Evolutionary conservation across 257 asterid species (phyloP).

Genomic region (Gentiana dahurica): DNA sequence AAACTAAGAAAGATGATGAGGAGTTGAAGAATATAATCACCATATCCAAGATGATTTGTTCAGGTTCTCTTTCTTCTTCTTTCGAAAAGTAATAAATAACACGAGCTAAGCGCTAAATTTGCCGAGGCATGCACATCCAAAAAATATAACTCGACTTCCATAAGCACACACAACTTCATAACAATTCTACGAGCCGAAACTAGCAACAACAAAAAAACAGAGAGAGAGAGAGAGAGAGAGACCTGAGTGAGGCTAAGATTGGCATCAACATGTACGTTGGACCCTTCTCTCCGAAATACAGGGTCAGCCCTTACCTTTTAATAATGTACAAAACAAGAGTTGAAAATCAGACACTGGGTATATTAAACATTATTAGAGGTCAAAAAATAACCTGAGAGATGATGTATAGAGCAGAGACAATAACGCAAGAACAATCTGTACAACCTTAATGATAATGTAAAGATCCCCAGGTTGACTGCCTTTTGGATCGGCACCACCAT

Average conservation of each 20-base stretch:
- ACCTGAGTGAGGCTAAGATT: slow-evolving; percentile 88
- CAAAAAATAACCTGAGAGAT: background rate
- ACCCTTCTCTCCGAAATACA: slow-evolving; percentile 84
- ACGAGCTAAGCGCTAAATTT: too few relatives aligned
- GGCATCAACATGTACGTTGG: slow-evolving; percentile 88
- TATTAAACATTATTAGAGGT: background rate
- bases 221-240: background rate
- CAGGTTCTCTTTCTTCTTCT: too few relatives aligned
- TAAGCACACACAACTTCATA: too few relatives aligned
- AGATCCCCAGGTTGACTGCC: slow-evolving; percentile 90
- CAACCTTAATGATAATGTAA: slow-evolving; percentile 63
- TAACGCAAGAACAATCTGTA: background rate
- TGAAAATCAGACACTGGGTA: slow-evolving; percentile 2
- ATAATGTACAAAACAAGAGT: slow-evolving; percentile 4
- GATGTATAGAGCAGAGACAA: background rate
- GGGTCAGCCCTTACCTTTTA: slow-evolving; percentile 88
- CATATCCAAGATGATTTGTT: too few relatives aligned
- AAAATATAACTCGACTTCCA: too few relatives aligned
- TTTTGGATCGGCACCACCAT: slow-evolving; percentile 94
- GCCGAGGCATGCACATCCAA: too few relatives aligned
- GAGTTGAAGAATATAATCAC: too few relatives aligned
- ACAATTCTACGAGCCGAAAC: too few relatives aligned
- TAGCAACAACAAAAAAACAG: background rate
- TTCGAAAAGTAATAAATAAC: too few relatives aligned
- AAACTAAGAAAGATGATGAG: too few relatives aligned